These are phyloP conservation scores for Aspergillus piperis DNA, from an alignment of 2,329 filamentous ascomycete genomes.

Conservation along the genomic window DNA sequence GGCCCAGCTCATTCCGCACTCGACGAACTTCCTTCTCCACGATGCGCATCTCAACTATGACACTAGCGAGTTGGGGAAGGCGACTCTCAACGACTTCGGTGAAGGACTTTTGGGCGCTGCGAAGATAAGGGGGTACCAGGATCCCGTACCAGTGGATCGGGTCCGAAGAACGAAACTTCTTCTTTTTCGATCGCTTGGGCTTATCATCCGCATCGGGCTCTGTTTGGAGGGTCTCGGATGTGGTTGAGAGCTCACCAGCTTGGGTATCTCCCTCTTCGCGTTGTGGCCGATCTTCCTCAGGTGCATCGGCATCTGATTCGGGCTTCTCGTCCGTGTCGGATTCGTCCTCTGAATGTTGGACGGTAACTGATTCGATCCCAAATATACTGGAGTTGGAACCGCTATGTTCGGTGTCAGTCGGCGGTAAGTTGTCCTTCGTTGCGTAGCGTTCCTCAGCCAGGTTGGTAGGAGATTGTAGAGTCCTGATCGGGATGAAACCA, in stretches of 20 bases:
- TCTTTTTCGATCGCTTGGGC: slow-evolving; percentile 27
- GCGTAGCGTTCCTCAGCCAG: neutral
- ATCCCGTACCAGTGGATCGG: slow-evolving; percentile 54
- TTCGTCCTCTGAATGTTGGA: slow-evolving; percentile 9
- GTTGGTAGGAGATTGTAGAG: slow-evolving; percentile 13
- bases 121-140: slow-evolving; percentile 47
- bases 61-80: slow-evolving; percentile 41
- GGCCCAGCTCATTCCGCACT: slow-evolving; percentile 29
- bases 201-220: slow-evolving; percentile 12
- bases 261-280: neutral
- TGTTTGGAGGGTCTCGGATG: slow-evolving; percentile 5
- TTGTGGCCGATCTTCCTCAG: neutral
- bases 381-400: slow-evolving; percentile 12
- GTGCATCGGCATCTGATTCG: neutral
- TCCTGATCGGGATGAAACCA: slow-evolving; percentile 8
- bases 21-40: slow-evolving; percentile 43
- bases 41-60: slow-evolving; percentile 42
- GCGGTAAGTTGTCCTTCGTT: neutral
- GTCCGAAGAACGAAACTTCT: slow-evolving; percentile 38
- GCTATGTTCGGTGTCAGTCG: slow-evolving; percentile 8
- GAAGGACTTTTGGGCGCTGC: slow-evolving; percentile 48
- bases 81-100: slow-evolving; percentile 37
- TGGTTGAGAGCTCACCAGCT: neutral
- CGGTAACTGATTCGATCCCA: slow-evolving; percentile 9
- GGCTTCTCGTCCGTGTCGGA: slow-evolving; percentile 5